Percentiles rank a stretch among this genome's conserved stretches.
Evolutionary conservation across 352 stramenopile species (phyloP).

Genomic region (Albugo candida): DNA sequence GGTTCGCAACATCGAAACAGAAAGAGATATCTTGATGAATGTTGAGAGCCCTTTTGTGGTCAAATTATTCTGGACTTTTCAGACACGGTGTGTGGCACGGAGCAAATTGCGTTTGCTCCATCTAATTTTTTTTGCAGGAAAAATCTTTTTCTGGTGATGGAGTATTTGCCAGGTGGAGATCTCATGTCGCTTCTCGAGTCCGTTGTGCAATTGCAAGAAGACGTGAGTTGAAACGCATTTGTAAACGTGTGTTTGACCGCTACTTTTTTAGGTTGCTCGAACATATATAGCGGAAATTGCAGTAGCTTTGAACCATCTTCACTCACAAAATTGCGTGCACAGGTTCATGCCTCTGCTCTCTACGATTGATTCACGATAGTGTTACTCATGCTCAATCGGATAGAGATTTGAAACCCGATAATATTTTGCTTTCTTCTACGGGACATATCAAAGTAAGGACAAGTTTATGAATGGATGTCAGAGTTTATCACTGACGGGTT

Average conservation of each 20-base stretch:
- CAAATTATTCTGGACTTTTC: slow-evolving; percentile 82
- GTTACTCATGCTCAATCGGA: slow-evolving; percentile 6
- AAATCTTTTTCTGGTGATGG: slow-evolving; percentile 82
- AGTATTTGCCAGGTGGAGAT: slow-evolving; percentile 78
- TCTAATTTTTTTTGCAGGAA: slow-evolving; percentile 12
- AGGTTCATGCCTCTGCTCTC: slow-evolving; percentile 16
- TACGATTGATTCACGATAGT: not conserved
- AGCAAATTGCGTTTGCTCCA: not conserved
- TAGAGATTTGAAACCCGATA: slow-evolving; percentile 81
- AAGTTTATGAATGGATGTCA: not conserved
- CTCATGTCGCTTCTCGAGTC: slow-evolving; percentile 81
- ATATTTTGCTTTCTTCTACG: slow-evolving; percentile 75
- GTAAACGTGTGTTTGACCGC: no score
- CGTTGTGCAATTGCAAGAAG: slow-evolving; percentile 74
- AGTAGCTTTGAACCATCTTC: slow-evolving; percentile 70
- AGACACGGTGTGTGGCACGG: slow-evolving; percentile 45
- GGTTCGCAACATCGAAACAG: slow-evolving; percentile 72
- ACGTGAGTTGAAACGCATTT: slow-evolving; percentile 32
- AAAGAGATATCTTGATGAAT: slow-evolving; percentile 73
- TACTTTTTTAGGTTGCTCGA: slow-evolving; percentile 40
- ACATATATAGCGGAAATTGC: slow-evolving; percentile 79
- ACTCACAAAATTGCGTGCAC: slow-evolving; percentile 70
- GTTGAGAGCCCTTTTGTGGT: slow-evolving; percentile 82
- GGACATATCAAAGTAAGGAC: slow-evolving; percentile 65
- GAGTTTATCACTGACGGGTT: slow-evolving; percentile 1